Evolutionary conservation across 345 rosid genomes (phyloP).

Genomic region (Acer negundo): DNA sequence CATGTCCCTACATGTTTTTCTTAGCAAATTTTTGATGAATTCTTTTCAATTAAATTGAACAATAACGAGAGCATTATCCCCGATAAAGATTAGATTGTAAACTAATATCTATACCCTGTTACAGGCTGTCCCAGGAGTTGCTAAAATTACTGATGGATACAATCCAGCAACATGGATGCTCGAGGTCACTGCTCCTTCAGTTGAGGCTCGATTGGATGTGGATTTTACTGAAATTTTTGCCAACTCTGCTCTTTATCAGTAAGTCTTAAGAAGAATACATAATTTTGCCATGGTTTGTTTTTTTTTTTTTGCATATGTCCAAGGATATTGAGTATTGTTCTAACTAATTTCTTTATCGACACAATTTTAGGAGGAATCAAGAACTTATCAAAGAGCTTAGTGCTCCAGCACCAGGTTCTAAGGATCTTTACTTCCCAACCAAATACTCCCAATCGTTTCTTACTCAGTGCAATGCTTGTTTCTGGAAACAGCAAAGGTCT

Average conservation of each 20-base stretch:
- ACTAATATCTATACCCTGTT: slow-evolving; percentile 3
- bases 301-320: neutral
- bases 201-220: slow-evolving; percentile 62
- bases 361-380: slow-evolving; percentile 61
- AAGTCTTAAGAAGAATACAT: slow-evolving; percentile 23
- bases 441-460: slow-evolving; percentile 63
- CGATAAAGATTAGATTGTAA: neutral
- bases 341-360: neutral
- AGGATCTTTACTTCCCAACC: slow-evolving; percentile 65
- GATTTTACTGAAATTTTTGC: slow-evolving; percentile 72
- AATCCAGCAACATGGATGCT: slow-evolving; percentile 99
- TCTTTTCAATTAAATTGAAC: neutral
- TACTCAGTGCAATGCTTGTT: slow-evolving; percentile 66
- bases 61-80: too few species aligned
- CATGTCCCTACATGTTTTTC: neutral
- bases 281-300: neutral
- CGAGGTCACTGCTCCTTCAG: slow-evolving; percentile 60
- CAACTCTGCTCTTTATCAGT: slow-evolving; percentile 68
- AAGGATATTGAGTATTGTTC: neutral
- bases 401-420: slow-evolving; percentile 56
- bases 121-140: slow-evolving; percentile 76
- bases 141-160: slow-evolving; percentile 63
- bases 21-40: neutral
- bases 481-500: slow-evolving; percentile 80
- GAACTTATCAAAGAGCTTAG: slow-evolving; percentile 63